Conservation (phyloP, 2,329 filamentous ascomycete genomes). For the Xylaria sp. region DNA sequence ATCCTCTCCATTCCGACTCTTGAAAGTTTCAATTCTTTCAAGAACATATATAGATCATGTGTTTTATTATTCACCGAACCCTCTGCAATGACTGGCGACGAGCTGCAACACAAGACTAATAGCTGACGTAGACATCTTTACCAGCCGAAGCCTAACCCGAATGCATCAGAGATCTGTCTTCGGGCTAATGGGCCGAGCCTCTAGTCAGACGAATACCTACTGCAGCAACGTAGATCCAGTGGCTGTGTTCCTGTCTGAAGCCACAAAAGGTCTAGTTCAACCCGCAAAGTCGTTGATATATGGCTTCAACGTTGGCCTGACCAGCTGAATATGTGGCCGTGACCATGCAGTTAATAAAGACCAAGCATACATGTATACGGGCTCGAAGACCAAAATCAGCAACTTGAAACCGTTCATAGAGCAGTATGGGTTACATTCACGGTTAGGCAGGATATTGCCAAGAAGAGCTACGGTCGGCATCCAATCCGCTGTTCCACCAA, state of each 20-base stretch:
- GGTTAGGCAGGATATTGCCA: constrained; percentile 13
- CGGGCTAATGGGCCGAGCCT: constrained; percentile 21
- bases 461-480: constrained; percentile 3
- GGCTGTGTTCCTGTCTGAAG: constrained; percentile 24
- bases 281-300: neutral
- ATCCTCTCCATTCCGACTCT: neutral
- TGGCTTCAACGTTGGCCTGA: constrained; percentile 10
- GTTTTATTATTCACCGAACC: neutral
- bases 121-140: constrained; percentile 9
- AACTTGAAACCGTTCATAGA: neutral
- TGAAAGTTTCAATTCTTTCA: too few species aligned
- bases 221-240: constrained; percentile 11
- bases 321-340: constrained; percentile 20
- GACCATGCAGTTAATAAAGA: constrained; percentile 10
- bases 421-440: constrained; percentile 1
- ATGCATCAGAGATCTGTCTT: neutral
- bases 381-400: constrained; percentile 7
- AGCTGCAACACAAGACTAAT: too few species aligned
- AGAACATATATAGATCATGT: neutral
- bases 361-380: neutral
- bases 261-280: constrained; percentile 15
- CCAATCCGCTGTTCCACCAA: neutral
- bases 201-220: neutral
- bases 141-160: neutral
- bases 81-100: neutral